phyloP scores from a whole-genome alignment of 345 rosid species.

The Aquilaria malaccensis region DNA sequence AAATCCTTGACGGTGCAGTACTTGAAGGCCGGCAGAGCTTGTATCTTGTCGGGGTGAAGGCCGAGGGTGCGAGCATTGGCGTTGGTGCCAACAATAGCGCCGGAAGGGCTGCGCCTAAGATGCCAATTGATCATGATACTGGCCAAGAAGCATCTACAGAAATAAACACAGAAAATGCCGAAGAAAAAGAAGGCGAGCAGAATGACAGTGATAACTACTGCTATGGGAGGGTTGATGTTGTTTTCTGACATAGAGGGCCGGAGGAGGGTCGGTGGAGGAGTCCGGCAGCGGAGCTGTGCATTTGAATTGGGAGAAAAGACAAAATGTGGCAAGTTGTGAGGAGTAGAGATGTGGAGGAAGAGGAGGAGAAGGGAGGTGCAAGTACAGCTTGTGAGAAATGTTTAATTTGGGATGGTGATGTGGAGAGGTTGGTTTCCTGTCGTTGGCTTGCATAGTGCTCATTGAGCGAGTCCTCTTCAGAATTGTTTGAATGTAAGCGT shows the following conservation, averaged over 20 bases:
- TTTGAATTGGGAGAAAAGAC: slow-evolving; percentile 17
- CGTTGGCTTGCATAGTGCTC: slow-evolving; percentile 15
- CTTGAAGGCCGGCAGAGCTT: slow-evolving; percentile 50
- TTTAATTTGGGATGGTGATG: slow-evolving; percentile 30
- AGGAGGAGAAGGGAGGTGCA: background rate
- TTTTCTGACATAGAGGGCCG: background rate
- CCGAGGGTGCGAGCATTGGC: slow-evolving; percentile 23
- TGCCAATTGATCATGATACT: slow-evolving; percentile 35
- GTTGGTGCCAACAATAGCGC: slow-evolving; percentile 8
- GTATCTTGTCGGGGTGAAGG: slow-evolving; percentile 49
- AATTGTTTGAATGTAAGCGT: slow-evolving; percentile 11
- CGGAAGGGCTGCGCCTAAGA: slow-evolving; percentile 29
- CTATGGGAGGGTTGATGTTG: slow-evolving; percentile 34
- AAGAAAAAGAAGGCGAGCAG: slow-evolving; percentile 57
- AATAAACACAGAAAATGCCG: slow-evolving; percentile 58
- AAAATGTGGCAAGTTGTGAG: slow-evolving; percentile 6
- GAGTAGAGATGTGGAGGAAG: background rate
- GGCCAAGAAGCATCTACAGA: slow-evolving; percentile 53
- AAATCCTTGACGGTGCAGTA: slow-evolving; percentile 59
- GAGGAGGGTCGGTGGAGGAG: slow-evolving; percentile 42
- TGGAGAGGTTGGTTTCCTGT: background rate
- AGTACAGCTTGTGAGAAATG: background rate
- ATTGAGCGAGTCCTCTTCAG: slow-evolving; percentile 47
- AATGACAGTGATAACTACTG: slow-evolving; percentile 41
- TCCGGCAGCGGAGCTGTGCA: slow-evolving; percentile 46